phyloP scores from a whole-genome alignment of 1,284 basidiomycete species.

The Trametes polyzona region DNA sequence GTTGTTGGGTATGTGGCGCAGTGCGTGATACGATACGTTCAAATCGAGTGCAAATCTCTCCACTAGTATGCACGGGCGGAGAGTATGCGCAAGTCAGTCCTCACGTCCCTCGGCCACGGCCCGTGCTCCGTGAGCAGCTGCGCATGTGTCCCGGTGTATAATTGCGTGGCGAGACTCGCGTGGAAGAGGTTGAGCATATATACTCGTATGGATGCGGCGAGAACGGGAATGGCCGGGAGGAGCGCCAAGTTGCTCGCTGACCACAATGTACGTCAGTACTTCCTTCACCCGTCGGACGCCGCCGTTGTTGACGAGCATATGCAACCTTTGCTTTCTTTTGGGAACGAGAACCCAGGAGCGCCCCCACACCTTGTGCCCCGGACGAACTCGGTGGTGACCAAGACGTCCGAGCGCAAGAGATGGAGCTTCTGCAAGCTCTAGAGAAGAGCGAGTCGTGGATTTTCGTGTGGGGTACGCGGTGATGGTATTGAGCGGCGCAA shows the following conservation, averaged over 20 bases:
- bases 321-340: slow-evolving; percentile 77
- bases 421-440: slow-evolving; percentile 93
- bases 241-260: slow-evolving; percentile 87
- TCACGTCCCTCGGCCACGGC: no score
- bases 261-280: slow-evolving; percentile 88
- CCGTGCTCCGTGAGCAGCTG: no score
- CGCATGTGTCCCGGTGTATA: no score
- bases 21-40: no score
- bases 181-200: slow-evolving; percentile 81
- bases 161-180: slow-evolving; percentile 55
- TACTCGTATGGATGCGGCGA: slow-evolving; percentile 87
- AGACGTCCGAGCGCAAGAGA: slow-evolving; percentile 88
- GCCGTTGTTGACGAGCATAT: slow-evolving; percentile 92
- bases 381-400: slow-evolving; percentile 90
- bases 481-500: no score
- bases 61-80: no score
- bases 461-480: no score
- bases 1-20: no score
- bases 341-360: slow-evolving; percentile 63
- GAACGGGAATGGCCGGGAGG: slow-evolving; percentile 87
- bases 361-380: slow-evolving; percentile 68
- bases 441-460: no score
- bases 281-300: slow-evolving; percentile 90
- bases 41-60: no score
- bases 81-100: no score